phyloP scores from a whole-genome alignment of 208 protist genomes.

The Herpetomonas tarakana region DNA sequence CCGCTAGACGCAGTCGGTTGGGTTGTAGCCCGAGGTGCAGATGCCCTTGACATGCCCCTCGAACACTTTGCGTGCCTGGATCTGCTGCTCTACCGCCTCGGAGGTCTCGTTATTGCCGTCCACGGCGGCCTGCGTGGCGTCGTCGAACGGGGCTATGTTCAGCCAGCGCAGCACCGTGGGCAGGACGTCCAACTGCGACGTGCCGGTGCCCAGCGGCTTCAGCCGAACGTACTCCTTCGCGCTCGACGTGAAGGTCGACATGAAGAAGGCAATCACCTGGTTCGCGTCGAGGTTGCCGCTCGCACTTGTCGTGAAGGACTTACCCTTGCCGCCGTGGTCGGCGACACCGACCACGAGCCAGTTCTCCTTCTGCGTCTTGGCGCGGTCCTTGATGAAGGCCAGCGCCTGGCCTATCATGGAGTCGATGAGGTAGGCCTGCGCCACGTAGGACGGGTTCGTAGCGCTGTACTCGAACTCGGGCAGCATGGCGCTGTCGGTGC shows the following conservation, averaged over 20 bases:
- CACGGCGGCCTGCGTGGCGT: constrained; percentile 29
- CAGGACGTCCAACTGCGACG: constrained; percentile 62
- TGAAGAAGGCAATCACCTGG: constrained; percentile 55
- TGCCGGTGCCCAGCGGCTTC: constrained; percentile 31
- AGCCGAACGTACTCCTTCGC: constrained; percentile 35
- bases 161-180: constrained; percentile 78
- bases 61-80: constrained; percentile 25
- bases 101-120: constrained; percentile 27
- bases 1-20: constrained; percentile 30
- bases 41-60: constrained; percentile 59
- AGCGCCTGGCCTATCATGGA: constrained; percentile 66
- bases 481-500: constrained; percentile 36
- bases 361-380: constrained; percentile 59
- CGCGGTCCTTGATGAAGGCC: constrained; percentile 51
- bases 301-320: constrained; percentile 25
- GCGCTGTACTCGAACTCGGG: constrained; percentile 51
- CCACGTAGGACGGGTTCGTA: constrained; percentile 39
- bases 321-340: constrained; percentile 57
- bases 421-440: constrained; percentile 71
- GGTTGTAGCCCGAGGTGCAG: constrained; percentile 47
- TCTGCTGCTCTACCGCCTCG: constrained; percentile 19
- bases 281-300: constrained; percentile 19
- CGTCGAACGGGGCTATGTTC: constrained; percentile 55
- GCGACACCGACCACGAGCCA: constrained; percentile 72
- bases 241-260: constrained; percentile 53